A percentile compares a stretch with the other conserved stretches of the same genome.
These are phyloP conservation scores for Lepidium africanum DNA, from an alignment of 345 rosid species.

Conservation along the genomic window DNA sequence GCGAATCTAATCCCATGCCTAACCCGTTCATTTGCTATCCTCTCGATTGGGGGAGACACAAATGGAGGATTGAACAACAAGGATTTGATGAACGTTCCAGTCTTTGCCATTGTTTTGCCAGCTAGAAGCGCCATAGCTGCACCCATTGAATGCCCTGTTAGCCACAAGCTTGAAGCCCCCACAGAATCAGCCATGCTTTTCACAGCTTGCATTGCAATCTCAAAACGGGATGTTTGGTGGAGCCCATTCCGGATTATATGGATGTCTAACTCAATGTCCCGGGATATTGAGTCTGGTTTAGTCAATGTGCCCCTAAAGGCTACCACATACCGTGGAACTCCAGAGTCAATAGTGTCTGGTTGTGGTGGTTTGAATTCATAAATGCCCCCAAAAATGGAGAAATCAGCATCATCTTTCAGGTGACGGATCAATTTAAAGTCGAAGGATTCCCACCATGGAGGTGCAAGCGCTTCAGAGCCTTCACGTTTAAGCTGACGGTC, in stretches of 20 bases:
- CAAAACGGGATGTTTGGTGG: constrained; percentile 54
- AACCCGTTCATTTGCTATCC: constrained; percentile 50
- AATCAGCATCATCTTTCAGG: constrained; percentile 63
- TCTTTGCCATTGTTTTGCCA: constrained; percentile 70
- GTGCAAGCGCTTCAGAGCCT: constrained; percentile 39
- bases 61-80: constrained; percentile 83
- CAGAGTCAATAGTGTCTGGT: not conserved
- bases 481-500: constrained; percentile 58
- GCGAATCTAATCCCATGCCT: constrained; percentile 60
- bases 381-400: constrained; percentile 72
- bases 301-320: constrained; percentile 82
- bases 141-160: constrained; percentile 88
- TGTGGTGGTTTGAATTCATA: constrained; percentile 46
- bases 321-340: constrained; percentile 46
- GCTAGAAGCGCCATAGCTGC: constrained; percentile 74
- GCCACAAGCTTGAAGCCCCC: constrained; percentile 60
- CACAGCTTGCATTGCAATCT: constrained; percentile 66
- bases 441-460: constrained; percentile 75
- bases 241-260: constrained; percentile 54
- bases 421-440: constrained; percentile 43
- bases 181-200: constrained; percentile 46
- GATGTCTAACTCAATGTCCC: constrained; percentile 56
- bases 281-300: constrained; percentile 50
- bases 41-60: constrained; percentile 68
- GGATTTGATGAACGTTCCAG: constrained; percentile 39